These are phyloP conservation scores for Claviceps spartinae DNA, from an alignment of 2,329 filamentous ascomycete species.

Conservation along the genomic window DNA sequence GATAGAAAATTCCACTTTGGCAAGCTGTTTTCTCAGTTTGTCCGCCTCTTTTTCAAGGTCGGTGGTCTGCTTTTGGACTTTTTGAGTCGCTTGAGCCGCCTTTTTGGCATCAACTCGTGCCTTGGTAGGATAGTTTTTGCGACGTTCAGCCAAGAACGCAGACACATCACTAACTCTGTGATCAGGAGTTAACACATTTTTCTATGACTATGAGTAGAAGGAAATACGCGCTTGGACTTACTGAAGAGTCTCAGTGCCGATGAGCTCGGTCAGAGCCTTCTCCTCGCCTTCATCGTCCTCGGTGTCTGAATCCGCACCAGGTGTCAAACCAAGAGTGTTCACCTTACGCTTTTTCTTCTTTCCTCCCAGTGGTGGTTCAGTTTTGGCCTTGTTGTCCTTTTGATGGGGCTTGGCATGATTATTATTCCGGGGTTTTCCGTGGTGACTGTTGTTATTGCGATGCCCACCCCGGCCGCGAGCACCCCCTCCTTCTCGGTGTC, in stretches of 20 bases:
- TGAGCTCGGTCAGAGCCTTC: conserved; percentile 44
- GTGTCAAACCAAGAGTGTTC: conserved; percentile 59
- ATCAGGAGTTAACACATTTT: not conserved
- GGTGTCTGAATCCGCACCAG: conserved; percentile 47
- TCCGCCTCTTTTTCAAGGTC: conserved; percentile 46
- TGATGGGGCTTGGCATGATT: conserved; percentile 15
- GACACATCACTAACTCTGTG: conserved; percentile 53
- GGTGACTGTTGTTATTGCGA: conserved; percentile 16
- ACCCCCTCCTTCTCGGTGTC: conserved; percentile 18
- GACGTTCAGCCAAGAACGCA: conserved; percentile 70
- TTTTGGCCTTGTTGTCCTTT: conserved; percentile 14
- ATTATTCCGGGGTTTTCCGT: conserved; percentile 30
- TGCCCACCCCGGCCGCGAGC: conserved; percentile 28
- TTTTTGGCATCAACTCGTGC: conserved; percentile 53
- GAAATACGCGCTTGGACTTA: conserved; percentile 22
- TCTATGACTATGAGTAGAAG: not conserved
- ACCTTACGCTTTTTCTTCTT: conserved; percentile 62
- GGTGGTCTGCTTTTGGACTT: conserved; percentile 47
- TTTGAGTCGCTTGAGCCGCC: conserved; percentile 29
- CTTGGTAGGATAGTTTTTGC: conserved; percentile 66
- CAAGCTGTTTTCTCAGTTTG: conserved; percentile 48
- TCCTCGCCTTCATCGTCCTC: conserved; percentile 61
- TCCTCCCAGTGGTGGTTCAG: conserved; percentile 31
- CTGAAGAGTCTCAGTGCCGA: conserved; percentile 42
- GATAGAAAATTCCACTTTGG: conserved; percentile 56